phyloP scores from a whole-genome alignment of 2,329 filamentous ascomycete genomes.

The Aureobasidium sp. region DNA sequence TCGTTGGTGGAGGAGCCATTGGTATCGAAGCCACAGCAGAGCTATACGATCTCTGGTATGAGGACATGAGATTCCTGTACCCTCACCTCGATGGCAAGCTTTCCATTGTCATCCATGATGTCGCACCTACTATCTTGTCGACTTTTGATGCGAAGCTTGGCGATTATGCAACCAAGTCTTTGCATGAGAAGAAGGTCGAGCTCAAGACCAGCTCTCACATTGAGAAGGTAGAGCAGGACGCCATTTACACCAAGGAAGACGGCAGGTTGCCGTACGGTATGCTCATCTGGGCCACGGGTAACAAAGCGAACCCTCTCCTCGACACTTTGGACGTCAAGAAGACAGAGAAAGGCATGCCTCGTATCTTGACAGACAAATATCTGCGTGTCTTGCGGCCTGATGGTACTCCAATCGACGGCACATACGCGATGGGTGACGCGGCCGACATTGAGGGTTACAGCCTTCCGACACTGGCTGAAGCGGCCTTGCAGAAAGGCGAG shows the following conservation, averaged over 20 bases:
- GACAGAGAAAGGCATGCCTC: constrained; percentile 24
- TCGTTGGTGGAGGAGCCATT: constrained; percentile 35
- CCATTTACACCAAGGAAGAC: constrained; percentile 28
- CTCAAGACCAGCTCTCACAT: constrained; percentile 32
- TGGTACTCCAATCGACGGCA: constrained; percentile 19
- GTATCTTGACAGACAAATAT: constrained; percentile 28
- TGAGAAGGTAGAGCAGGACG: constrained; percentile 26
- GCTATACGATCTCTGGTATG: constrained; percentile 33
- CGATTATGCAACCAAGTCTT: constrained; percentile 32
- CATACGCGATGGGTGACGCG: constrained; percentile 30
- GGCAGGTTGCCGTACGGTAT: constrained; percentile 29
- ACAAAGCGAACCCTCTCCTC: constrained; percentile 25
- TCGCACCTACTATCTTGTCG: constrained; percentile 32
- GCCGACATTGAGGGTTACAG: constrained; percentile 30
- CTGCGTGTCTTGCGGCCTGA: constrained; percentile 23
- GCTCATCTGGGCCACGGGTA: constrained; percentile 33
- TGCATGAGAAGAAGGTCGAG: constrained; percentile 29
- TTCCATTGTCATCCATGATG: constrained; percentile 36
- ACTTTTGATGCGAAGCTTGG: constrained; percentile 34
- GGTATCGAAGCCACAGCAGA: constrained; percentile 37
- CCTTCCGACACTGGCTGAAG: constrained; percentile 29
- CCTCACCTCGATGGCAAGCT: constrained; percentile 31
- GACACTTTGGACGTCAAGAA: constrained; percentile 28
- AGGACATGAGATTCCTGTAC: constrained; percentile 32
- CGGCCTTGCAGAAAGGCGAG: constrained; percentile 31